These are phyloP conservation scores for Nicotiana rustica DNA, from an alignment of 305 asterid genomes.

Conservation along the genomic window DNA sequence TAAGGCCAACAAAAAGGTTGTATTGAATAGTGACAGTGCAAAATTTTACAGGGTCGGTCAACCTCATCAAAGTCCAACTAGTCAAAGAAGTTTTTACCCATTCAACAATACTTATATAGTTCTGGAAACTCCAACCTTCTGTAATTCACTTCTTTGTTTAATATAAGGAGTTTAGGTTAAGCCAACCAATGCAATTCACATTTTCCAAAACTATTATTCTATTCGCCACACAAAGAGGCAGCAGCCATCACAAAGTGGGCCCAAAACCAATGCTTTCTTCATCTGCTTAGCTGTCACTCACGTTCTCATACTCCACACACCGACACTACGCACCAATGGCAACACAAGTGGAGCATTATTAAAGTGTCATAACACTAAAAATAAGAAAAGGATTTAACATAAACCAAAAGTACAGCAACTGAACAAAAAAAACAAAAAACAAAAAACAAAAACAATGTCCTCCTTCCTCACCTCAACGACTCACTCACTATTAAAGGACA, in stretches of 20 bases:
- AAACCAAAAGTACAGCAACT: conserved; percentile 5
- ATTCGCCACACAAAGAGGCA: background rate
- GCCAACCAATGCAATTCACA: background rate
- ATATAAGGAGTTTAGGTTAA: background rate
- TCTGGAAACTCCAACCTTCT: background rate
- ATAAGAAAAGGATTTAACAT: background rate
- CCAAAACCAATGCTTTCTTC: background rate
- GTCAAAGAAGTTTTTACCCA: background rate
- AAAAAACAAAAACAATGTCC: background rate
- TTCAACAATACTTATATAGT: background rate
- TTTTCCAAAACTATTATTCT: background rate
- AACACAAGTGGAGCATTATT: conserved; percentile 15
- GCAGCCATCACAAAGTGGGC: conserved; percentile 16
- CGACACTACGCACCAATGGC: background rate
- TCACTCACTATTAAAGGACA: conserved; percentile 30
- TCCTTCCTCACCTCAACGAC: background rate
- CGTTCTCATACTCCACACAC: background rate
- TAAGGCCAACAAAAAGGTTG: too few species aligned
- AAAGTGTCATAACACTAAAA: background rate
- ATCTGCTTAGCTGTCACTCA: conserved; percentile 15
- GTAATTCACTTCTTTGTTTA: background rate
- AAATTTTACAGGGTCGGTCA: background rate
- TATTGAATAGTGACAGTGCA: too few species aligned
- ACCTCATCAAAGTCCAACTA: background rate
- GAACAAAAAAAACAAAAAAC: background rate